These are phyloP conservation scores for Lizonia empirigonia DNA, from an alignment of 2,329 filamentous ascomycete species.

Conservation along the genomic window DNA sequence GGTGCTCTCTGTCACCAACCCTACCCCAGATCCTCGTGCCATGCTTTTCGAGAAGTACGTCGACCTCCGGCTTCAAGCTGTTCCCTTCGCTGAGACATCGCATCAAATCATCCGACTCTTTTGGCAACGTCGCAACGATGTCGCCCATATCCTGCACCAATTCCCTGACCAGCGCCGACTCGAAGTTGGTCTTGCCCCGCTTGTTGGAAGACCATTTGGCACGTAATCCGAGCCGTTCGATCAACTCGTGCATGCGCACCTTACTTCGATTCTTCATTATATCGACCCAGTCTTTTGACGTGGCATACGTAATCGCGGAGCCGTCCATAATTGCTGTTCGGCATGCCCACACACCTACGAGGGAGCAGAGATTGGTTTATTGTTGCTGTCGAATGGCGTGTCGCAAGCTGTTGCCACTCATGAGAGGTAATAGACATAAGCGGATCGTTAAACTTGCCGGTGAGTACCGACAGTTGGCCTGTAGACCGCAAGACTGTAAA, in stretches of 20 bases:
- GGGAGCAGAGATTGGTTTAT: not conserved
- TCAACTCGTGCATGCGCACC: constrained; percentile 46
- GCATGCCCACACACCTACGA: not conserved
- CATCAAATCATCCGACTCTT: constrained; percentile 43
- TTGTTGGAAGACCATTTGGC: constrained; percentile 48
- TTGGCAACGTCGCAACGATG: constrained; percentile 39
- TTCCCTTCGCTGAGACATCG: constrained; percentile 35
- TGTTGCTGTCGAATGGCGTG: not conserved
- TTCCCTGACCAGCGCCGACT: constrained; percentile 42
- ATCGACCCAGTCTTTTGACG: constrained; percentile 45
- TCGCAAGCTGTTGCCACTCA: constrained; percentile 4
- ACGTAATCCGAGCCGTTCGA: constrained; percentile 42
- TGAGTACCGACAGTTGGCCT: constrained; percentile 7
- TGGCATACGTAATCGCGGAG: constrained; percentile 37
- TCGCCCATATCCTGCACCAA: constrained; percentile 45
- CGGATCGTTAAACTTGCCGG: not conserved
- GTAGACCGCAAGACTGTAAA: not conserved
- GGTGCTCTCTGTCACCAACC: constrained; percentile 38
- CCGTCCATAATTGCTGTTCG: constrained; percentile 27
- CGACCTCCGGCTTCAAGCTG: constrained; percentile 39
- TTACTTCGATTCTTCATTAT: constrained; percentile 46
- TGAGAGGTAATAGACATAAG: constrained; percentile 5
- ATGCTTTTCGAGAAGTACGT: constrained; percentile 40
- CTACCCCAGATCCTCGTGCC: constrained; percentile 43
- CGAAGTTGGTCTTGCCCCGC: constrained; percentile 46